Evolutionary conservation across 2,329 filamentous ascomycete genomes (phyloP), one percentile per base, ranked within the genome.

Genomic region (Colletotrichum sp.): DNA sequence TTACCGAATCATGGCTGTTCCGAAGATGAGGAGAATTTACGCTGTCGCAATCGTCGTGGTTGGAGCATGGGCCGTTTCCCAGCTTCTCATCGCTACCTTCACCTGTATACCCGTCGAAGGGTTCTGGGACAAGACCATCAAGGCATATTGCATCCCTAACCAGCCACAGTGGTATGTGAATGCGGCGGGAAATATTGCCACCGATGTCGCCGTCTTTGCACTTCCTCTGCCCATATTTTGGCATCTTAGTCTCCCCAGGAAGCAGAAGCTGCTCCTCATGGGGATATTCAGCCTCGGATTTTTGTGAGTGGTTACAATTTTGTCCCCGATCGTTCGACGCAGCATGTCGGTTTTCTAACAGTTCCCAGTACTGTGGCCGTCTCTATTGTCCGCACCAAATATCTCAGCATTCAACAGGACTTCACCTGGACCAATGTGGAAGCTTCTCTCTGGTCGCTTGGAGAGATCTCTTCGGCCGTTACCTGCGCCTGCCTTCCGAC

Each of bases 1-100:
- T 78, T 83, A 83, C 36, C 81, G 84, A 12, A 79, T 85, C 24
- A 82, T 81, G 39, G 78, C 77, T 13, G 71, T 85, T 14, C 79
- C 81, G 16, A 77, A 79, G 12, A 78, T 81, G 72, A 78, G 79
- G 30, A 76, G 64, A 16, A 72, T 81, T 48, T 83, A 82, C 67
- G 70, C 80, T 67, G 52, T 75, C 24, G 78, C 81, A 66, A 80
- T 81, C 24, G 59, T 82, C 36, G 18, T 82, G 7, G 78, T 83
- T 32, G 77, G 79, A n/a, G 74, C 74, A 57, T 83, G 82, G 82
- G 77, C 79, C 6, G 36, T 80, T 6, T 78, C 78, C 3, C 80
- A 83, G 34, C 57, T 83, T 34, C 66, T 83, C n/a, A 71, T 81
- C 14, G 72, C 78, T 16, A 72, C 79, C 14, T 77, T 82, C 43